A percentile compares a stretch with the other conserved stretches of the same genome.
Evolutionary conservation across 768 basidiomycete genomes (phyloP).

Genomic region (Boletus eberwhitei): DNA sequence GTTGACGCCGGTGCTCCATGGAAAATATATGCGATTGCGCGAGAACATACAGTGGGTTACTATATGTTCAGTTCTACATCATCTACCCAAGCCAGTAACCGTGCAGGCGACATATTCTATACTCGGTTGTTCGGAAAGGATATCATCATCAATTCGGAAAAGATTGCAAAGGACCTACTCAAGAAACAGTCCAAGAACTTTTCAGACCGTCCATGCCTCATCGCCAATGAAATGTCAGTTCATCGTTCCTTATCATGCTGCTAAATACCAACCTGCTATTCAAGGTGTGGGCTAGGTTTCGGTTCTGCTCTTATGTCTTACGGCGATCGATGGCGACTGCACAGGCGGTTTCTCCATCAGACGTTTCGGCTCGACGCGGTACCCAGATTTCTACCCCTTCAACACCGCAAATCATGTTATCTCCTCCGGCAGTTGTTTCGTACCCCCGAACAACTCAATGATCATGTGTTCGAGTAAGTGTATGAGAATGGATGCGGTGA

Average conservation of each 20-base stretch:
- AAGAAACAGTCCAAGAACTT: conserved; percentile 2
- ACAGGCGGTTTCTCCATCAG: conserved; percentile 12
- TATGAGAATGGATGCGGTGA: neutral
- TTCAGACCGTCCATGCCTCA: conserved; percentile 5
- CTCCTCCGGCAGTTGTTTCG: neutral
- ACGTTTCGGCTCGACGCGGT: neutral
- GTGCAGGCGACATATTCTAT: neutral
- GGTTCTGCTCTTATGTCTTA: neutral
- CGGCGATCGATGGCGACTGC: conserved; percentile 12
- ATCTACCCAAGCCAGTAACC: too few species aligned
- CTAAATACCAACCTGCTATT: neutral
- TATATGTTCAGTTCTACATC: neutral
- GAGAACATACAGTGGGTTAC: conserved; percentile 1
- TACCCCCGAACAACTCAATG: neutral
- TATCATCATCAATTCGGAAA: conserved; percentile 4
- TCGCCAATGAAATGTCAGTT: neutral
- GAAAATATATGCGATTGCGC: conserved; percentile 11
- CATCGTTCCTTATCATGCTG: neutral
- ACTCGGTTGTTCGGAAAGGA: conserved; percentile 4
- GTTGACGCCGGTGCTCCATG: conserved; percentile 1
- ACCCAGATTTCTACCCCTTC: neutral
- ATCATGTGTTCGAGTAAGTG: conserved; percentile 9
- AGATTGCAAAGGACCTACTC: neutral
- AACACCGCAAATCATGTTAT: conserved; percentile 1
- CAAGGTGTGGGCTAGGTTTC: conserved; percentile 1